Evolutionary conservation across 2,329 filamentous ascomycete genomes (phyloP), one percentile per base, ranked within the genome.

Genomic region (Xylariaceae sp.): DNA sequence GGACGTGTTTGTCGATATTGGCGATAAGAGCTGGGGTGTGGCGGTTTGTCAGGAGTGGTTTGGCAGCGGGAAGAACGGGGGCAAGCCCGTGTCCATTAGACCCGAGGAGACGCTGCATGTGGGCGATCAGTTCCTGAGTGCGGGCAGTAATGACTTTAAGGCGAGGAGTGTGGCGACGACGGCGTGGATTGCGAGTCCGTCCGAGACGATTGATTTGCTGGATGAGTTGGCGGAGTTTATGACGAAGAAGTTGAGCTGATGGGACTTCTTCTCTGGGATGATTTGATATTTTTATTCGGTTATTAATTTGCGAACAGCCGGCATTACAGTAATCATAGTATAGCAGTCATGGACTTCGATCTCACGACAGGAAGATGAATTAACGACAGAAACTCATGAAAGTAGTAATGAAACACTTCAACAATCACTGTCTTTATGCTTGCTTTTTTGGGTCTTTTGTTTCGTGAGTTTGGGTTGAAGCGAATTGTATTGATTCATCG

Each of bases 1-100:
- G 63, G 94, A 99, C 73, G 92, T 97, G 48, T 99, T 99, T 75
- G 92, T 99, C 56, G 94, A 99, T 73, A 97, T 99, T 70, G 94
- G 94, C 58, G 94, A 99, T 77, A 99, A 99, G 77, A 92, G 88
- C 56, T 96, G 92, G 89, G 94, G 94, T 64, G 94, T 99, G 2
- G 82, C 89, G 39, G 91, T 92, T 3, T 97, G 92, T 72, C 94
- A 99, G 77, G 83, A 87, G 59, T 96, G 91, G 79, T 96, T 97
- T 72, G 89, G 88, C 5, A 30, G 4, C 18, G 84, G 80, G 1
- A 84, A 56, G 51, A 57, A 57, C 45, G 72, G 55, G 15, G 60
- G 61, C 9, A 47, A 48, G 4, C 45, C 39, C 60, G 58, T n/a
- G 64, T 69, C 44, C 2, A 85, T 97, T 66, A 80, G 82, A 53